phyloP scores from a whole-genome alignment of 2,329 filamentous ascomycete genomes.

The Fusarium lateritium region DNA sequence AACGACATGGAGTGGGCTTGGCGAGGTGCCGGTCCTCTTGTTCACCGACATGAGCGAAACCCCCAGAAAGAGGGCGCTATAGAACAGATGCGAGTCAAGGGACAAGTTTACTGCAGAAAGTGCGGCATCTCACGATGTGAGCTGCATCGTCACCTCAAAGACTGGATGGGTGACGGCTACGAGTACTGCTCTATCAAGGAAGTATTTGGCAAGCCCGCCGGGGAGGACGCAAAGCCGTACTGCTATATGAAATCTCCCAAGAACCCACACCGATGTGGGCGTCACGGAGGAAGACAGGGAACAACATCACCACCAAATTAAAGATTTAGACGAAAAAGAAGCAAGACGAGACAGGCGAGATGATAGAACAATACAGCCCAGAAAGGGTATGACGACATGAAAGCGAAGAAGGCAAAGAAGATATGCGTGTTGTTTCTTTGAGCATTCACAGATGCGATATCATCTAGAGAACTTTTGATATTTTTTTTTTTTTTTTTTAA shows the following conservation, averaged over 20 bases:
- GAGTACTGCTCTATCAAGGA: constrained; percentile 75
- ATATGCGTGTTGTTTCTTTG: constrained; percentile 7
- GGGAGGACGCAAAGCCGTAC: constrained; percentile 62
- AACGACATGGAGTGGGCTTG: constrained; percentile 76
- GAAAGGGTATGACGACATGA: constrained; percentile 37
- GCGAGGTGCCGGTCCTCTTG: constrained; percentile 66
- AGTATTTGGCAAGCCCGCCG: constrained; percentile 67
- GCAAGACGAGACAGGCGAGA: constrained; percentile 15
- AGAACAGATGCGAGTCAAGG: constrained; percentile 66
- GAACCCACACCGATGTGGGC: constrained; percentile 70
- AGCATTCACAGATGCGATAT: constrained; percentile 3
- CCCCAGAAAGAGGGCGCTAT: constrained; percentile 51
- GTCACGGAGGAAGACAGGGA: constrained; percentile 60
- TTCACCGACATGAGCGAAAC: constrained; percentile 49
- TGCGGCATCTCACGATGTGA: constrained; percentile 74
- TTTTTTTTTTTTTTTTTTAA: not conserved
- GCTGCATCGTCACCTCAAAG: constrained; percentile 72
- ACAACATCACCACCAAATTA: constrained; percentile 8
- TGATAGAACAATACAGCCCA: constrained; percentile 22
- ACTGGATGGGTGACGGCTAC: constrained; percentile 69
- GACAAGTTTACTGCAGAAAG: constrained; percentile 74
- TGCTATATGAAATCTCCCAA: constrained; percentile 74
- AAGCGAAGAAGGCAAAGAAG: constrained; percentile 6
- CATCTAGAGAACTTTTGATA: constrained; percentile 8
- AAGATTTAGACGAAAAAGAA: constrained; percentile 19